Evolutionary conservation across 2,329 filamentous ascomycete species (phyloP), one percentile per base, ranked within the genome.

Genomic region (Scedosporium dehoogii): DNA sequence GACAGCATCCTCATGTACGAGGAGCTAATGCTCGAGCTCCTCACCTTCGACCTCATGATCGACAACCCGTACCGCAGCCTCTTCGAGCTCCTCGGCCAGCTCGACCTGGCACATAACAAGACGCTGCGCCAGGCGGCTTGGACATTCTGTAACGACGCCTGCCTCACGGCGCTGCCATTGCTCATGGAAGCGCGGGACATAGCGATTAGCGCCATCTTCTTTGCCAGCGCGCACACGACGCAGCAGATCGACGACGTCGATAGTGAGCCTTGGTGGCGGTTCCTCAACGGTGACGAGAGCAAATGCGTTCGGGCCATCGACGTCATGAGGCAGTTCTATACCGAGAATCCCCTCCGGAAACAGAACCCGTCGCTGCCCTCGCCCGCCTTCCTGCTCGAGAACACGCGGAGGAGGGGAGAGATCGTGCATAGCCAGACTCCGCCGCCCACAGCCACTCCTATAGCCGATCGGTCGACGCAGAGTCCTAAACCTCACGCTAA

Each of bases 1-100:
- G 94, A 99, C 72, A 94, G 89, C 63, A 96, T 99, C 63, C 79
- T 97, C 14, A 88, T 89, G 67, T 91, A 96, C 71, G 94, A 99
- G 75, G 94, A 97, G 72, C 79, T 93, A 53, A 89, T 99, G 78
- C 82, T 99, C 16, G 94, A 97, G 73, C 86, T 86, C 56, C 80
- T 99, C 18, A 97, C 92, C 64, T 99, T 99, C 73, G 94, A 99
- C 72, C 80, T 99, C 56, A 91, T 92, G 74, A 81, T 97, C 29
- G 90, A 96, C 67, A 90, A 92, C 64, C 93, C 94, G 0, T 94
- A 97, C 73, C 86, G 88, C 63, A 85, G 88, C 63, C 84, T 97
- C 29, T 94, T 91, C 74, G 86, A 93, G 62, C 87, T 92, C 70
- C 83, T 96, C 38, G 85, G 86, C 61, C 86, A 84, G 70, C 84